These are phyloP conservation scores for Nannochloropsis salina DNA, from an alignment of 108 stramenopile species.

Conservation along the genomic window DNA sequence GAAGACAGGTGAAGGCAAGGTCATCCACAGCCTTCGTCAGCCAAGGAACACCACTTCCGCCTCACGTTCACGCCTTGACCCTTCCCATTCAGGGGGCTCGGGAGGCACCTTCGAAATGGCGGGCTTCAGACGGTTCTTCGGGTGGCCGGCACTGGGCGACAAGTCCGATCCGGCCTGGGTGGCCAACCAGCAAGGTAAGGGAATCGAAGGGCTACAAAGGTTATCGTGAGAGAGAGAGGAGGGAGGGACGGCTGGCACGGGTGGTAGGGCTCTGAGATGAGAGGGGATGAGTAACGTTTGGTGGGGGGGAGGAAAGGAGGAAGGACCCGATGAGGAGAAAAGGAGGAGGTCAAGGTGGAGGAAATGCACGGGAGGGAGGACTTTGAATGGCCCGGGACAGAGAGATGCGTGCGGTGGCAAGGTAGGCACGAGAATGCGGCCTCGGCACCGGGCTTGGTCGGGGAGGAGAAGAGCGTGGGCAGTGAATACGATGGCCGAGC, in stretches of 20 bases:
- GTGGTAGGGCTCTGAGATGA: background rate
- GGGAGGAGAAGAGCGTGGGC: background rate
- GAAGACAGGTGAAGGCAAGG: background rate
- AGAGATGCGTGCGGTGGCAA: background rate
- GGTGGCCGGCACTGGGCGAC: background rate
- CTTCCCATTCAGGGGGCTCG: constrained; percentile 31
- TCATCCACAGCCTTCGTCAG: background rate
- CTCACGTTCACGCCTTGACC: background rate
- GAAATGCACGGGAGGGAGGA: background rate
- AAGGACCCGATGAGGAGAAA: background rate
- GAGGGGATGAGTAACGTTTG: background rate
- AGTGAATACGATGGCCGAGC: constrained; percentile 42
- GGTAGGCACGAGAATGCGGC: background rate
- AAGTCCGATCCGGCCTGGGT: constrained; percentile 11
- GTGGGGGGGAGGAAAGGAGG: background rate
- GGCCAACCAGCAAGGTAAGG: constrained; percentile 9
- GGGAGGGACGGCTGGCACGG: background rate
- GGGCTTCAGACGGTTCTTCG: constrained; percentile 35
- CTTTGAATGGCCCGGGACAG: background rate
- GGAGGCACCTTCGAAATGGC: constrained; percentile 53
- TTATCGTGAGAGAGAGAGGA: background rate
- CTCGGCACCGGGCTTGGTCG: background rate
- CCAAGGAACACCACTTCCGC: background rate
- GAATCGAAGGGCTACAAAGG: background rate
- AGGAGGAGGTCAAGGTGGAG: background rate